Conservation (phyloP, 306 rosid species). For the Betula pendula region DNA sequence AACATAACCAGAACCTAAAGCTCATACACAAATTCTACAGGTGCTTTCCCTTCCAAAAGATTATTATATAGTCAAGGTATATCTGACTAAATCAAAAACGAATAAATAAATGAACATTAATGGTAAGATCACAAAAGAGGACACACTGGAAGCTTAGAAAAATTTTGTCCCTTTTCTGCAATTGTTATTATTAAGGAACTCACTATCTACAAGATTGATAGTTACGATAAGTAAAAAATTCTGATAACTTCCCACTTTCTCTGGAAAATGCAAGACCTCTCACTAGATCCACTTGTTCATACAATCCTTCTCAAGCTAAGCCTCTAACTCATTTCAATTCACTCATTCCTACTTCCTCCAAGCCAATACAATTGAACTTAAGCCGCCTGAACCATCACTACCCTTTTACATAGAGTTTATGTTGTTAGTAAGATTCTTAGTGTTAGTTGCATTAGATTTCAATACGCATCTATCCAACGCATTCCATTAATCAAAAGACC, state of each 20-base stretch:
- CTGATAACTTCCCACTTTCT: background rate
- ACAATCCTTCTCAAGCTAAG: background rate
- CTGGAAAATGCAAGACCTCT: background rate
- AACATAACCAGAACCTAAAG: conserved; percentile 1
- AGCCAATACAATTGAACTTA: background rate
- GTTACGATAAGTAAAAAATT: background rate
- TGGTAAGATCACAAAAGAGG: background rate
- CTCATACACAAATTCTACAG: background rate
- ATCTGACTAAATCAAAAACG: background rate
- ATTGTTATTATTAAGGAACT: background rate
- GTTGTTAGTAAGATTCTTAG: background rate
- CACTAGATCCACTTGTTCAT: background rate
- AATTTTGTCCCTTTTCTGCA: background rate
- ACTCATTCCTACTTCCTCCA: background rate
- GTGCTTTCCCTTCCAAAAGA: background rate
- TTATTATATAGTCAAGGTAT: background rate
- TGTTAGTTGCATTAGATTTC: background rate
- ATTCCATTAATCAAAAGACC: background rate
- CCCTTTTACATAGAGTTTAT: background rate
- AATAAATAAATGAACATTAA: background rate
- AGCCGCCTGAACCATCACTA: background rate
- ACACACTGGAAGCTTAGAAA: background rate
- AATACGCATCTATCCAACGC: background rate
- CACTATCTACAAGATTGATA: too few relatives aligned
- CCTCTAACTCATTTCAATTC: conserved; percentile 6